phyloP scores from a whole-genome alignment of 164 flowering plant genomes.

The Warburgia ugandensis region DNA sequence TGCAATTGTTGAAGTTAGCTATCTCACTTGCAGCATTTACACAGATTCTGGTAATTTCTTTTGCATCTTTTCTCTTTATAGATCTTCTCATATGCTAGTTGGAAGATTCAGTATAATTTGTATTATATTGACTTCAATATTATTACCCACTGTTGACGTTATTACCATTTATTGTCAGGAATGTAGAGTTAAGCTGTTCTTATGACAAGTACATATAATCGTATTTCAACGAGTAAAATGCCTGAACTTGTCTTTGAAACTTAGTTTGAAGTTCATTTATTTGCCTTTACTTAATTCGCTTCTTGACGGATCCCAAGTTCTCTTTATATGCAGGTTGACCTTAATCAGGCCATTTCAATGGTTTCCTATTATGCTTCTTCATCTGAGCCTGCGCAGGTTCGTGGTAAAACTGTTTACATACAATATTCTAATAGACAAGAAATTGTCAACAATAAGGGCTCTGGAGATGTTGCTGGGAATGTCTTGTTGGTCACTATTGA shows the following conservation, averaged over 20 bases:
- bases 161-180: background rate
- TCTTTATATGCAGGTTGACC: conserved; percentile 46
- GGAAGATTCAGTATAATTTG: too few species aligned
- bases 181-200: conserved; percentile 4
- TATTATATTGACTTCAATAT: too few species aligned
- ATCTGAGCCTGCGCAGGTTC: conserved; percentile 81
- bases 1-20: too few species aligned
- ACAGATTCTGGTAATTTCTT: too few species aligned
- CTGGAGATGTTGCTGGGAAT: conserved; percentile 83
- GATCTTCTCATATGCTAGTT: too few species aligned
- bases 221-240: conserved; percentile 3
- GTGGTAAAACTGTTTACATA: conserved; percentile 82
- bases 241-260: background rate
- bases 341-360: conserved; percentile 82
- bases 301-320: background rate
- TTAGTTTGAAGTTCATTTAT: background rate
- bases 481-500: conserved; percentile 84
- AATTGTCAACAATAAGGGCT: conserved; percentile 78
- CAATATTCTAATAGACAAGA: conserved; percentile 87
- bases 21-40: too few species aligned
- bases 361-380: conserved; percentile 85
- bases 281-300: too few species aligned
- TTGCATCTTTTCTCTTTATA: too few species aligned
- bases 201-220: background rate
- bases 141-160: background rate